Evolutionary conservation across 331 rosid genomes (phyloP).

Genomic region (Stylosanthes scabra): DNA sequence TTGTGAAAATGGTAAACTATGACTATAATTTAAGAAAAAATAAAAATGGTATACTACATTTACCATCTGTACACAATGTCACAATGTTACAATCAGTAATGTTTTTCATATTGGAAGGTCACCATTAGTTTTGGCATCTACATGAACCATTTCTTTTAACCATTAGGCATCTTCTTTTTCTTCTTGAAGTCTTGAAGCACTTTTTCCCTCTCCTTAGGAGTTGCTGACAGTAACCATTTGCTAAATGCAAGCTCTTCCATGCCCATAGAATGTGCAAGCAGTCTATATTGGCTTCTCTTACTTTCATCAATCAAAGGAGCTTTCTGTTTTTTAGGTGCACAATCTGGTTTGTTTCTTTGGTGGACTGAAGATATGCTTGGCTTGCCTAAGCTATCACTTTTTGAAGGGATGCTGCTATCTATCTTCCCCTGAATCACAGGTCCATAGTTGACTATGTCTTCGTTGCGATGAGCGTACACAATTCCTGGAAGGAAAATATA

Average conservation of each 20-base stretch:
- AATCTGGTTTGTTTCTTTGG: conserved; percentile 44
- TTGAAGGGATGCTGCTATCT: conserved; percentile 30
- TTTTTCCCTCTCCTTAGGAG: conserved; percentile 66
- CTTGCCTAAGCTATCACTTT: conserved; percentile 34
- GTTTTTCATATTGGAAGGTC: neutral
- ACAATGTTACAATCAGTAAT: conserved; percentile 16
- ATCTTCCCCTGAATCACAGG: conserved; percentile 50
- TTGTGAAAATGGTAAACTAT: neutral
- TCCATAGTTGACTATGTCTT: conserved; percentile 75
- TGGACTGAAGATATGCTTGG: conserved; percentile 35
- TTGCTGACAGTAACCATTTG: conserved; percentile 81
- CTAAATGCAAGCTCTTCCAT: conserved; percentile 82
- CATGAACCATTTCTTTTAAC: conserved; percentile 35
- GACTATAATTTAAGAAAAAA: neutral
- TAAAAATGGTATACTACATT: neutral
- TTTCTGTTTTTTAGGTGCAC: conserved; percentile 37
- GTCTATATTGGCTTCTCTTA: conserved; percentile 65
- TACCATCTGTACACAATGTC: conserved; percentile 9
- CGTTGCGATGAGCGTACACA: conserved; percentile 86
- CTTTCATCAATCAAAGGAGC: conserved; percentile 45
- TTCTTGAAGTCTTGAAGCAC: conserved; percentile 67
- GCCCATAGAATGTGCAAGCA: conserved; percentile 63
- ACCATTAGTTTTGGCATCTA: conserved; percentile 17
- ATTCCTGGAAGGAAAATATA: conserved; percentile 67
- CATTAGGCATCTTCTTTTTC: conserved; percentile 58